Conservation (phyloP, 83 land plant species). For the Isoetes engelmannii region DNA sequence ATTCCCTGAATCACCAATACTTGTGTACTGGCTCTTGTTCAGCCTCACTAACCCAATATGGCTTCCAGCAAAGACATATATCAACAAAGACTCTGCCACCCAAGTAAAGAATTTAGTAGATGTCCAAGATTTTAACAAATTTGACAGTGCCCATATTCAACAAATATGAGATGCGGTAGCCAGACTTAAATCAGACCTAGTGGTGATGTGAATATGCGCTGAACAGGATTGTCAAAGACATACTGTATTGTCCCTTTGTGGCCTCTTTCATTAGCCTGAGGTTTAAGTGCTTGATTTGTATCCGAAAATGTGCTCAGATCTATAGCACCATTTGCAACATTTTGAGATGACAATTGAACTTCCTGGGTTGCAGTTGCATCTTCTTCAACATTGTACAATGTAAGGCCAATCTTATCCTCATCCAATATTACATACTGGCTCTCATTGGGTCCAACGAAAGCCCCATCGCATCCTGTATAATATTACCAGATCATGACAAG, state of each 20-base stretch:
- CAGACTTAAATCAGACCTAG: constrained; percentile 44
- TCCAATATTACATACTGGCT: constrained; percentile 86
- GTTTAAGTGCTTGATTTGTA: constrained; percentile 12
- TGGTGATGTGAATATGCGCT: constrained; percentile 88
- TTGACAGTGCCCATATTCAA: neutral
- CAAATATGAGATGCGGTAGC: neutral
- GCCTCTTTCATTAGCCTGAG: constrained; percentile 16
- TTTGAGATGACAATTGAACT: constrained; percentile 26
- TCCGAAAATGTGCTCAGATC: constrained; percentile 42
- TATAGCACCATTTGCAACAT: constrained; percentile 9
- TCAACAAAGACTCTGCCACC: constrained; percentile 67
- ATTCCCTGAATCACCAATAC: constrained; percentile 18
- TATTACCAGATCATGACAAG: neutral
- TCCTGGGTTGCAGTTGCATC: constrained; percentile 30
- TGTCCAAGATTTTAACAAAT: neutral
- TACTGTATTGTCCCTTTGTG: constrained; percentile 55
- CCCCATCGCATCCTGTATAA: constrained; percentile 82
- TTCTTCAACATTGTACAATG: constrained; percentile 49
- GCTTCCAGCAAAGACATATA: constrained; percentile 68
- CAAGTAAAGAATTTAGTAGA: neutral
- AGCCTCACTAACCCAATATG: constrained; percentile 80
- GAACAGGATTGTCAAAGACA: constrained; percentile 79
- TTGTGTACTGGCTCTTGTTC: constrained; percentile 49
- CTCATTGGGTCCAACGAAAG: constrained; percentile 74
- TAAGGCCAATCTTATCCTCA: constrained; percentile 71